These are phyloP conservation scores for Aphanocladium album DNA, from an alignment of 2,329 filamentous ascomycete species.

Conservation along the genomic window DNA sequence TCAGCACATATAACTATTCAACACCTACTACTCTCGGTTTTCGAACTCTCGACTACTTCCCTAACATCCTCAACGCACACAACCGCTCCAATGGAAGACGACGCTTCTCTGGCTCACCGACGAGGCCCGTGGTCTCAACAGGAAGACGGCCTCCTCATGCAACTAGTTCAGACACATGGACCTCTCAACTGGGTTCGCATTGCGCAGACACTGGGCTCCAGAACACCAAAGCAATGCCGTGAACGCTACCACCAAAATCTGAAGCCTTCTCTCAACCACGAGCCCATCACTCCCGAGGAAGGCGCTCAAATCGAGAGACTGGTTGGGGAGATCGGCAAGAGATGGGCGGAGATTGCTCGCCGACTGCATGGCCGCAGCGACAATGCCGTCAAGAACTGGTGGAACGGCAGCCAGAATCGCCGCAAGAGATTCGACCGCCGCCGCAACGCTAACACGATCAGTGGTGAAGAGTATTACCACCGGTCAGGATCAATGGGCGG, in stretches of 20 bases:
- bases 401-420: conserved; percentile 89
- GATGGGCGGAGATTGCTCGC: conserved; percentile 90
- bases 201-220: conserved; percentile 65
- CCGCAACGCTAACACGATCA: conserved; percentile 24
- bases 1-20: no score
- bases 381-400: conserved; percentile 97
- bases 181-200: conserved; percentile 89
- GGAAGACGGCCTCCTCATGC: conserved; percentile 67
- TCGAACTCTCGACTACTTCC: not conserved
- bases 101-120: conserved; percentile 14
- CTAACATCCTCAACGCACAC: conserved; percentile 18
- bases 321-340: conserved; percentile 73
- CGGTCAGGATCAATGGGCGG: not conserved
- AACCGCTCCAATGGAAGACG: conserved; percentile 7
- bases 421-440: conserved; percentile 49
- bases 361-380: conserved; percentile 79
- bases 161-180: conserved; percentile 66
- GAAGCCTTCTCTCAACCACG: conserved; percentile 68
- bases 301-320: conserved; percentile 69
- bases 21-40: not conserved
- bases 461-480: conserved; percentile 11
- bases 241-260: conserved; percentile 94
- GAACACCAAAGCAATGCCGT: conserved; percentile 90
- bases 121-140: conserved; percentile 77
- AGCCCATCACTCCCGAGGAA: conserved; percentile 67